phyloP scores from a whole-genome alignment of 2,329 filamentous ascomycete genomes.

The Penicillium frequentans region DNA sequence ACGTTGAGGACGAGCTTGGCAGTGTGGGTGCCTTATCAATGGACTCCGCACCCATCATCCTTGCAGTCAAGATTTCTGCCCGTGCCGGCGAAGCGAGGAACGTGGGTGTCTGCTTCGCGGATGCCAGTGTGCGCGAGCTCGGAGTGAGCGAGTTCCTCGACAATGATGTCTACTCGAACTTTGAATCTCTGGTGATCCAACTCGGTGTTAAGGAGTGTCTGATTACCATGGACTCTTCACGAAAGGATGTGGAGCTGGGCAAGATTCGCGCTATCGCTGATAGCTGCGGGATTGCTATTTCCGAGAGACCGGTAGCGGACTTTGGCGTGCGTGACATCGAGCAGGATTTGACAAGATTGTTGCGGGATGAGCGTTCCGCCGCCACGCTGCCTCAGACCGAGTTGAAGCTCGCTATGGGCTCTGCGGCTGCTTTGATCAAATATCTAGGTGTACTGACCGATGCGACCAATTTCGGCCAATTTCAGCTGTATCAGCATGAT shows the following conservation, averaged over 20 bases:
- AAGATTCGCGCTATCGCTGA: constrained; percentile 89
- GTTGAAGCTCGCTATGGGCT: constrained; percentile 92
- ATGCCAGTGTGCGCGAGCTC: constrained; percentile 91
- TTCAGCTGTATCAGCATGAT: constrained; percentile 95
- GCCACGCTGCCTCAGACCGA: constrained; percentile 84
- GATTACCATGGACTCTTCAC: constrained; percentile 72
- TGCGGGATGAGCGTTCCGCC: constrained; percentile 81
- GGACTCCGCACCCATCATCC: constrained; percentile 88
- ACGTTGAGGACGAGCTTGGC: constrained; percentile 93
- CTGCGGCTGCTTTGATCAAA: constrained; percentile 89
- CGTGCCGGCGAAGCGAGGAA: constrained; percentile 80
- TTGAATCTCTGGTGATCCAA: constrained; percentile 94
- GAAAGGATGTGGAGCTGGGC: constrained; percentile 82
- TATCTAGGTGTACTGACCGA: constrained; percentile 91
- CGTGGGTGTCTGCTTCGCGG: constrained; percentile 95
- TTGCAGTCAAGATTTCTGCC: constrained; percentile 90
- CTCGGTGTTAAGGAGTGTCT: constrained; percentile 93
- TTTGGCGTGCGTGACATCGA: constrained; percentile 92
- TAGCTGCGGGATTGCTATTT: constrained; percentile 86
- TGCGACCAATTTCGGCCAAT: constrained; percentile 92
- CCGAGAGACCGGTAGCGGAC: constrained; percentile 73
- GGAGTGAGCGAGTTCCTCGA: constrained; percentile 98
- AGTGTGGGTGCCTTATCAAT: constrained; percentile 58
- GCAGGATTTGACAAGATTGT: constrained; percentile 81
- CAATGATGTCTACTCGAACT: constrained; percentile 97